These are phyloP conservation scores for Mallotus japonicus DNA, from an alignment of 441 rosid species.

Conservation along the genomic window DNA sequence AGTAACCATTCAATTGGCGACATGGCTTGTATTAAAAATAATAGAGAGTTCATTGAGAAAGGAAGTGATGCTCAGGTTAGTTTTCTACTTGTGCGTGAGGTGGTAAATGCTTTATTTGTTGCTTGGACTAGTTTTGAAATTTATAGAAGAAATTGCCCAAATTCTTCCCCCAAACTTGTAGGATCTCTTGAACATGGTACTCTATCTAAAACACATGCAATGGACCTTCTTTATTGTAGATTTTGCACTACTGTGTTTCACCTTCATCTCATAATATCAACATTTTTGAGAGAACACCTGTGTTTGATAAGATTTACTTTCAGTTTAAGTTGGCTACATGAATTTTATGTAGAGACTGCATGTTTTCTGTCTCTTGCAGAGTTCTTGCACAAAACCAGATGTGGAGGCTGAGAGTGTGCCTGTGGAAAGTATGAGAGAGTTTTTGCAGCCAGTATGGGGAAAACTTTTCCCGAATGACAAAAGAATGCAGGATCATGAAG, in stretches of 20 bases:
- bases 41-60: conserved; percentile 47
- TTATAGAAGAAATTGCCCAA: background rate
- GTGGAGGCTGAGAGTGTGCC: conserved; percentile 56
- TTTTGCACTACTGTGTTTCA: no score
- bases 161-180: background rate
- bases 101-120: conserved; percentile 2
- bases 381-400: conserved; percentile 76
- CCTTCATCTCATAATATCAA: no score
- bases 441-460: conserved; percentile 27
- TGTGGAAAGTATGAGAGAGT: conserved; percentile 35
- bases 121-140: background rate
- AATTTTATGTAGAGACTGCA: conserved; percentile 24
- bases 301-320: no score
- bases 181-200: background rate
- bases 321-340: conserved; percentile 27
- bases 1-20: conserved; percentile 47
- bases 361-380: conserved; percentile 58
- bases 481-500: conserved; percentile 32
- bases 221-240: no score
- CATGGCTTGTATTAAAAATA: conserved; percentile 37
- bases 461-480: conserved; percentile 27
- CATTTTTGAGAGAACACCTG: no score
- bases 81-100: conserved; percentile 7
- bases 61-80: conserved; percentile 76
- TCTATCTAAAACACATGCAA: background rate